A percentile compares a stretch with the other conserved stretches of the same genome.
phyloP scores from a whole-genome alignment of 495 filamentous ascomycete species.

The Lepraria neglecta region DNA sequence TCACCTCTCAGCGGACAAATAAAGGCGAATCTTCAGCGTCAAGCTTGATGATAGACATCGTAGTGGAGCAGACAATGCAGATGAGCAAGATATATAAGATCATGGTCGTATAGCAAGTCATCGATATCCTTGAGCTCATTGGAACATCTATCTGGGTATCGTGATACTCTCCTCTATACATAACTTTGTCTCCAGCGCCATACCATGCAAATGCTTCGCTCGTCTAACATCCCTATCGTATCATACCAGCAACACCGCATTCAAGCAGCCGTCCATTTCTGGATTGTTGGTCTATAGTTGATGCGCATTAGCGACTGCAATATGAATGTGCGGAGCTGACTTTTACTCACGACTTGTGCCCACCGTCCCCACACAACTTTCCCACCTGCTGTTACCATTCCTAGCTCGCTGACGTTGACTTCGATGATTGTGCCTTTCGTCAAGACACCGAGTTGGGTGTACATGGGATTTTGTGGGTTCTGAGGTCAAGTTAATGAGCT shows the following conservation, averaged over 20 bases:
- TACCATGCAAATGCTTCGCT: not conserved
- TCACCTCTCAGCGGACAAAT: no score
- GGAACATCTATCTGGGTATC: not conserved
- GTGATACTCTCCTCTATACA: not conserved
- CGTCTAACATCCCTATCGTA: not conserved
- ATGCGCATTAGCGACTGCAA: not conserved
- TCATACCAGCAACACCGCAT: conserved; percentile 44
- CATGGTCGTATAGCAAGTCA: no score
- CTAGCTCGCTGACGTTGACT: conserved; percentile 91
- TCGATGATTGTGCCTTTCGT: conserved; percentile 94
- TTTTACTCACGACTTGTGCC: conserved; percentile 52
- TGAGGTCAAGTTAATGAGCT: not conserved
- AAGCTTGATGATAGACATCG: no score
- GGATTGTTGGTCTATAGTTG: conserved; percentile 64
- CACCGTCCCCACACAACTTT: conserved; percentile 90
- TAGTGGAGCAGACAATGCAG: no score
- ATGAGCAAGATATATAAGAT: no score
- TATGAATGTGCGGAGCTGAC: not conserved
- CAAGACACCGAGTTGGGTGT: conserved; percentile 88
- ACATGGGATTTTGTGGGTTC: conserved; percentile 34
- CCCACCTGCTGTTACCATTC: conserved; percentile 83
- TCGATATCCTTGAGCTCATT: no score
- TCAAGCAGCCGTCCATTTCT: conserved; percentile 75
- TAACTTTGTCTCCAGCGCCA: not conserved
- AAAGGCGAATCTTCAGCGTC: no score